Evolutionary conservation across 202 grass and related monocot genomes (phyloP).

Genomic region (Dendrocalamus latiflorus): DNA sequence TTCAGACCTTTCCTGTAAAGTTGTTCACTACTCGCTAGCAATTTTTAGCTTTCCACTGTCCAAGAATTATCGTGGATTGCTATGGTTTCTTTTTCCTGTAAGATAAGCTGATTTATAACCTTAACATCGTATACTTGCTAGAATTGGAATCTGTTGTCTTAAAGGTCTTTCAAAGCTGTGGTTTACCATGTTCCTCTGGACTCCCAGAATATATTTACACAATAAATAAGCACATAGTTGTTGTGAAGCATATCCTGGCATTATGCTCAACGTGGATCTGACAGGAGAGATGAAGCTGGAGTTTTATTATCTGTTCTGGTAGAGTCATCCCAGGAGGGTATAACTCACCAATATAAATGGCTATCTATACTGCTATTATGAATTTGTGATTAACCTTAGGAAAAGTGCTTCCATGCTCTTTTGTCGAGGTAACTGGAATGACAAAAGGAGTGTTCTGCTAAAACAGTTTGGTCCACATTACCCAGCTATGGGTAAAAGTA

Average conservation of each 20-base stretch:
- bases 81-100: background rate
- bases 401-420: background rate
- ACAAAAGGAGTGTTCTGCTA: background rate
- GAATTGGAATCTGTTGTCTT: background rate
- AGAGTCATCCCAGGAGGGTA: too few species aligned
- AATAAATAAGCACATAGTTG: background rate
- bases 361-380: background rate
- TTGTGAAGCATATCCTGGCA: background rate
- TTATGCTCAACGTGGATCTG: background rate
- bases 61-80: background rate
- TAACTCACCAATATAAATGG: background rate
- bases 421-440: background rate
- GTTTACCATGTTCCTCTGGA: background rate
- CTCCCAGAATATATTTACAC: background rate
- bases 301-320: too few species aligned
- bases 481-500: background rate
- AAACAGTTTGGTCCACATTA: background rate
- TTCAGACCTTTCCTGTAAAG: conserved; percentile 3
- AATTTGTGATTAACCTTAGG: background rate
- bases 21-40: background rate
- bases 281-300: background rate
- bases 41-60: background rate
- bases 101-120: background rate
- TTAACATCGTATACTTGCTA: conserved; percentile 1
- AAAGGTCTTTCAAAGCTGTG: background rate